phyloP scores from a whole-genome alignment of 352 stramenopile species.

The Phytopythium cucurbitacearum region DNA sequence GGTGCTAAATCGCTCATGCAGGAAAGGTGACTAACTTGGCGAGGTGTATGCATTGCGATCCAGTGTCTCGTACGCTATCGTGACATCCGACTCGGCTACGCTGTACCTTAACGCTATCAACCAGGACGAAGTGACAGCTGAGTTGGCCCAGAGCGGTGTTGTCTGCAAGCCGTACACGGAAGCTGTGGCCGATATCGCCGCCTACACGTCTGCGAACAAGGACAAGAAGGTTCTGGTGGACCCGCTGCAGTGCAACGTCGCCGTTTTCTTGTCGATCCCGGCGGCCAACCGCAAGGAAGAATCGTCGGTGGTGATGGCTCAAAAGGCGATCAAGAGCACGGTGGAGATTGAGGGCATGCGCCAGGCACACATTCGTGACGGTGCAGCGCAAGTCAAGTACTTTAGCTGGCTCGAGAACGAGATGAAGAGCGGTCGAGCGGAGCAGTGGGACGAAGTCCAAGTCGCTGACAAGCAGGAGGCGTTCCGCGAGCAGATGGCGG shows the following conservation, averaged over 20 bases:
- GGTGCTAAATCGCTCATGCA: conserved; percentile 15
- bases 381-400: conserved; percentile 92
- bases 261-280: conserved; percentile 76
- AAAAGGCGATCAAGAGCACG: conserved; percentile 92
- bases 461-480: conserved; percentile 91
- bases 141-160: conserved; percentile 48
- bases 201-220: conserved; percentile 43
- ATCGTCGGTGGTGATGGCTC: conserved; percentile 73
- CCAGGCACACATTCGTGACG: conserved; percentile 93
- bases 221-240: conserved; percentile 71
- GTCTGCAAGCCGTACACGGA: conserved; percentile 59
- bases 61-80: conserved; percentile 91
- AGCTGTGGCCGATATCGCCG: conserved; percentile 38
- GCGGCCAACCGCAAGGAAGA: conserved; percentile 66
- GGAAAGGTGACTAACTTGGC: not conserved
- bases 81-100: conserved; percentile 85
- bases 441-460: conserved; percentile 72
- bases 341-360: conserved; percentile 95
- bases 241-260: conserved; percentile 80
- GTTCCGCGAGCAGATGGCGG: conserved; percentile 79
- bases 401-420: conserved; percentile 91
- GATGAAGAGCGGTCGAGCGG: conserved; percentile 41
- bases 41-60: not conserved
- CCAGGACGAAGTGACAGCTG: conserved; percentile 44
- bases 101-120: conserved; percentile 91